Base-by-base conservation (phyloP, 176 grass and related monocot species). In the Musa beccarii region DNA sequence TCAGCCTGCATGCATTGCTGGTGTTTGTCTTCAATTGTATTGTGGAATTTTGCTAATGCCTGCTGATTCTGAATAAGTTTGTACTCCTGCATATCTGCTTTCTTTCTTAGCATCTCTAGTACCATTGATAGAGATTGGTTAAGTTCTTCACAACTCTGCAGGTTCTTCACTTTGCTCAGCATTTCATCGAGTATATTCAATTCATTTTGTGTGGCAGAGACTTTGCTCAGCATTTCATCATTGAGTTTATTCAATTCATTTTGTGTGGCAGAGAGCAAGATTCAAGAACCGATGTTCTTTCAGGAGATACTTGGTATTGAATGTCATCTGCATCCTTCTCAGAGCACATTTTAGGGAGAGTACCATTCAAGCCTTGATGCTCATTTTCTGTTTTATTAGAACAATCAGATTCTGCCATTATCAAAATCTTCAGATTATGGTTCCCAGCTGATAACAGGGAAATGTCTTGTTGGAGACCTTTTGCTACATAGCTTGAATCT, bases 321-420 rank as follows among this genome's bases (percentile, higher is more conserved):
- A 69, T 59, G 72, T 78, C 25, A 59, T 84, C 63, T 19, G 80
- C 63, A 66, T 92, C 88, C 75, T 89, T 99, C 74, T 81, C 86
- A 67, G 75, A 79, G 74, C 73, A 86, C 56, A 95, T 78, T 57
- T 84, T 76, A 65, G 79, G 71, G 20, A 92, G 59, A 1, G 78
- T 85, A 24, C 75, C 76, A 63, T 85, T 89, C n/a, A 89, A 77
- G 15, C 26, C 84, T 81, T 85, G 83, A 76, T 86, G 71, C 78
- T 89, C 83, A 80, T 54, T 86, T 69, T 86, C 91, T 67, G 88
- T 86, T n/a, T n/a, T n/a, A n/a, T n/a, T n/a, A n/a, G n/a, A n/a
- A n/a, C n/a, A n/a, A n/a, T n/a, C n/a, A n/a, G n/a, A n/a, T n/a
- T n/a, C n/a, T n/a, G n/a, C n/a, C n/a, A n/a, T n/a, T n/a, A n/a